Evolutionary conservation across 2,329 filamentous ascomycete species (phyloP).

Genomic region (Fusarium humuli): DNA sequence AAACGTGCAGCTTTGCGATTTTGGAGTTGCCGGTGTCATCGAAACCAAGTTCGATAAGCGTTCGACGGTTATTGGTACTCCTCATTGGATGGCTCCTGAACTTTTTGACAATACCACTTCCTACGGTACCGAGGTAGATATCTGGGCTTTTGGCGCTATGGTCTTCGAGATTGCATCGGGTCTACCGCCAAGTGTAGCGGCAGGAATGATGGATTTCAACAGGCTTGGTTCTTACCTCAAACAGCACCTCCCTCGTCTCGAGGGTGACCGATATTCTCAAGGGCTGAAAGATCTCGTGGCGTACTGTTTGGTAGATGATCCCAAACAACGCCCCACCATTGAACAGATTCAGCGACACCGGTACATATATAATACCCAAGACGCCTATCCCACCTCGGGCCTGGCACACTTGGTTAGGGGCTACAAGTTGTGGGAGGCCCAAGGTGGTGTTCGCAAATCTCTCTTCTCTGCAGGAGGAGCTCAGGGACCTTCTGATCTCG

Average conservation of each 20-base stretch:
- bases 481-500: conserved; percentile 61
- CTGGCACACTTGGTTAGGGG: conserved; percentile 75
- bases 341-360: conserved; percentile 76
- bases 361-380: conserved; percentile 73
- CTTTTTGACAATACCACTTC: conserved; percentile 73
- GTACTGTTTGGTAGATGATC: conserved; percentile 77
- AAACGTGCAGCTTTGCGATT: conserved; percentile 83
- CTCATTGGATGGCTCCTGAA: conserved; percentile 89
- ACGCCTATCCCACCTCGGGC: conserved; percentile 71
- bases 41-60: conserved; percentile 81
- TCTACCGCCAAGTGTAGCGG: conserved; percentile 74
- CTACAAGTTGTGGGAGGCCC: conserved; percentile 80
- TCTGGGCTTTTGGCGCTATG: conserved; percentile 87
- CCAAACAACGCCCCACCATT: conserved; percentile 75
- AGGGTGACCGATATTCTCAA: conserved; percentile 77
- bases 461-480: conserved; percentile 71
- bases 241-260: conserved; percentile 73
- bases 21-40: conserved; percentile 83
- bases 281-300: conserved; percentile 76
- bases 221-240: conserved; percentile 69
- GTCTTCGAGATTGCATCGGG: conserved; percentile 85
- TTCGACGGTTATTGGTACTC: conserved; percentile 83
- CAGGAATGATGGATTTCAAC: conserved; percentile 60
- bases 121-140: conserved; percentile 80
- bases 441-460: conserved; percentile 76